phyloP scores from a whole-genome alignment of 2,329 filamentous ascomycete genomes.

The Claviceps sp. region DNA sequence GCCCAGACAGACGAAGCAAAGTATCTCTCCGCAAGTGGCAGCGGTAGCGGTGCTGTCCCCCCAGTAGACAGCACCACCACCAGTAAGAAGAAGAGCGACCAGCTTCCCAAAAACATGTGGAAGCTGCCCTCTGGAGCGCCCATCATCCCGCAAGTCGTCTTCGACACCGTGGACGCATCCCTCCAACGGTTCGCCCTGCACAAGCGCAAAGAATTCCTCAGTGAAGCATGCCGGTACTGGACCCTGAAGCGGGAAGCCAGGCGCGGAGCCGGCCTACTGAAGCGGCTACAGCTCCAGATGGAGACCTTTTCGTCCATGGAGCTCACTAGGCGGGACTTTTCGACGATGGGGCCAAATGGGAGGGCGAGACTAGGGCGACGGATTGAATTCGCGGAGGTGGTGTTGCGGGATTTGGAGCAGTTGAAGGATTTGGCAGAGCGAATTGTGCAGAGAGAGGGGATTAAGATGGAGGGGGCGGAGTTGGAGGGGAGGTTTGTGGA shows the following conservation, averaged over 20 bases:
- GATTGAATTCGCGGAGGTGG: conserved; percentile 72
- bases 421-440: conserved; percentile 57
- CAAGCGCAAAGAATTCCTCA: conserved; percentile 83
- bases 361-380: conserved; percentile 63
- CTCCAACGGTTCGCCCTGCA: conserved; percentile 66
- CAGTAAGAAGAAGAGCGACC: conserved; percentile 56
- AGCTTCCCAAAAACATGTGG: conserved; percentile 43
- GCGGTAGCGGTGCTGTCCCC: conserved; percentile 27
- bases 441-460: conserved; percentile 60
- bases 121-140: conserved; percentile 89
- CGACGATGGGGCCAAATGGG: conserved; percentile 81
- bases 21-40: conserved; percentile 40
- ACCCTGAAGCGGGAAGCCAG: conserved; percentile 90
- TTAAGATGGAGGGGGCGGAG: conserved; percentile 65
- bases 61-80: conserved; percentile 25
- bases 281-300: conserved; percentile 85
- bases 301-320: conserved; percentile 97
- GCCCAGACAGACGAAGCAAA: conserved; percentile 77
- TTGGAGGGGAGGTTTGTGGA: conserved; percentile 71
- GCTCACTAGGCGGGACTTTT: conserved; percentile 86
- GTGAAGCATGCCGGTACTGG: conserved; percentile 94
- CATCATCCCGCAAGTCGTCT: conserved; percentile 80
- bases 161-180: conserved; percentile 72
- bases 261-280: conserved; percentile 79
- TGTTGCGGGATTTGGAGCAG: conserved; percentile 65